Percentiles rank a stretch among this genome's conserved stretches.
Evolutionary conservation across 2,329 filamentous ascomycete species (phyloP).

Genomic region (Sporothrix pseudoabietina): DNA sequence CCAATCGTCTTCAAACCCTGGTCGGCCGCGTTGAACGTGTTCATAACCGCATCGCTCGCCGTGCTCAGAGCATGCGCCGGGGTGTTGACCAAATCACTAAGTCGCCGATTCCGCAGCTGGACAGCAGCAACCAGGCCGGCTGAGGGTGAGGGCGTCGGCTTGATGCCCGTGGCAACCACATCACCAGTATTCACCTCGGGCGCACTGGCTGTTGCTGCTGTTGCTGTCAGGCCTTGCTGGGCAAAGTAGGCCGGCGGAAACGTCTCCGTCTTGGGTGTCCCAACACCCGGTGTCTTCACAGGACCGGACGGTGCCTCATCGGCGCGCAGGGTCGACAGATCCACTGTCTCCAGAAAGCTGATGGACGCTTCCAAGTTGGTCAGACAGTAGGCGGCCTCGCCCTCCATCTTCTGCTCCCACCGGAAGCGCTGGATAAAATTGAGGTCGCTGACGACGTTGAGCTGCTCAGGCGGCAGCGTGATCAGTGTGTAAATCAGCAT

Average conservation of each 20-base stretch:
- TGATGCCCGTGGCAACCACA: conserved; percentile 39
- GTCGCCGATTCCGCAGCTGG: conserved; percentile 67
- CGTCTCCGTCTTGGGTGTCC: conserved; percentile 54
- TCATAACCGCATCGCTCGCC: conserved; percentile 81
- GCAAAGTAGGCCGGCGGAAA: conserved; percentile 59
- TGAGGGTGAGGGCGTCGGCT: conserved; percentile 44
- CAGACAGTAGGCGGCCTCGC: conserved; percentile 92
- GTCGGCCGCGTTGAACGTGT: conserved; percentile 85
- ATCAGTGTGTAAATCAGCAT: conserved; percentile 96
- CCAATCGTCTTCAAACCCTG: conserved; percentile 91
- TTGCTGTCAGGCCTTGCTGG: conserved; percentile 43
- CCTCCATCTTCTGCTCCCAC: conserved; percentile 81
- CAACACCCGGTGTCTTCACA: conserved; percentile 54
- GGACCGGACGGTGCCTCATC: conserved; percentile 75
- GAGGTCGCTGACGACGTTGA: conserved; percentile 92
- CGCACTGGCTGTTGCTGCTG: conserved; percentile 40
- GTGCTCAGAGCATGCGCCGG: conserved; percentile 79
- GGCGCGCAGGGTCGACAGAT: conserved; percentile 81
- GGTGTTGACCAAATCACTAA: conserved; percentile 85
- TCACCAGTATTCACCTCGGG: conserved; percentile 41
- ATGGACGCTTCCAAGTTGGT: conserved; percentile 95
- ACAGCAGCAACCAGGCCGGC: conserved; percentile 49
- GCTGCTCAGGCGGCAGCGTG: conserved; percentile 79
- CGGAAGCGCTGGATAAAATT: conserved; percentile 92
- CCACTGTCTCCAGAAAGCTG: conserved; percentile 91